Base-by-base conservation (phyloP, 768 basidiomycete species). In the Rhizopogon vulgaris region DNA sequence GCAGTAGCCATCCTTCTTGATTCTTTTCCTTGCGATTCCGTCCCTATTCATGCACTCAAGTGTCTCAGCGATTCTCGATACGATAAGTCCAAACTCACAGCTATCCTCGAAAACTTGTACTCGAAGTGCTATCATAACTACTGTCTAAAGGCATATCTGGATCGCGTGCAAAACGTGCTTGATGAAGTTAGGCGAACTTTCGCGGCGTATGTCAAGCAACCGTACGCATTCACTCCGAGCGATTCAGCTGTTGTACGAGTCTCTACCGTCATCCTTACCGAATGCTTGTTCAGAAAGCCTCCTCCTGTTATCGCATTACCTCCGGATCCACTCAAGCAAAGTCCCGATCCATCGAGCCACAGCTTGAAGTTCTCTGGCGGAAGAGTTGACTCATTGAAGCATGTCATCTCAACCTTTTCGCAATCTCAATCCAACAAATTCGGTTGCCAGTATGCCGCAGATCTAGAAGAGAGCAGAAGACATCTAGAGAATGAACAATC, bases 61-160 rank as follows among this genome's bases (percentile, higher is more conserved):
- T 48, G 34, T 10, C 49, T 57, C 22, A 30, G 48, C 36, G 3
- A 8, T 22, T 37, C 49, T 8, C 37, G 38, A 12, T 56, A 53
- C 6, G 38, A 61, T n/a, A 25, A 50, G 5, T 8, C 32, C 18
- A 27, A 1, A 7, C 27, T 62, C 15, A 15, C 7, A 2, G 2
- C 39, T 11, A 25, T 32, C 9, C 25, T 57, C 24, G 38, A 45
- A 7, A 8, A n/a, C 9, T 4, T 49, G 17, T 63, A 60, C 36
- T 32, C 41, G 3, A 56, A 59, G 38, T 57, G 59, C 25, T 60
- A 55, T 47, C 53, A 40, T 28, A 60, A 60, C 36, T 10, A 40
- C 34, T 38, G 45, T 15, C 51, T 61, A 5, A 40, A 41, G 51
- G 24, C 43, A 36, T 54, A 62, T 32, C 34, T 60, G 6, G 18